Percentiles rank a stretch among this genome's conserved stretches.
phyloP scores from a whole-genome alignment of 2,329 filamentous ascomycete genomes.

The Penicillium sp. region DNA sequence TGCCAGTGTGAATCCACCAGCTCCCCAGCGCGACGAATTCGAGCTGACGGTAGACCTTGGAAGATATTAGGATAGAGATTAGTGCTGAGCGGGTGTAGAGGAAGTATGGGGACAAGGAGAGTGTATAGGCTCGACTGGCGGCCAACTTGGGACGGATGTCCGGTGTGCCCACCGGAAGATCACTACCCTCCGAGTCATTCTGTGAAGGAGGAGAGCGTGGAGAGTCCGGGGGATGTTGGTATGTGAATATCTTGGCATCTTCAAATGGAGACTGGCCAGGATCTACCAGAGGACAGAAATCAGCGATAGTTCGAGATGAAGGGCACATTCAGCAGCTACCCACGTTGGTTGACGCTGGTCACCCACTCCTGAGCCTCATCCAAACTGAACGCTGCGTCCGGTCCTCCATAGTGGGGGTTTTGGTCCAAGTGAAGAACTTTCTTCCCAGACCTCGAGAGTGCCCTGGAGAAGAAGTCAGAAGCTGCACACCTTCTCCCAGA shows the following conservation, averaged over 20 bases:
- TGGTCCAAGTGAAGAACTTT: constrained; percentile 88
- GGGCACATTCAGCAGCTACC: constrained; percentile 15
- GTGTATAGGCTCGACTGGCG: constrained; percentile 73
- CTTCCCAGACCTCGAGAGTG: constrained; percentile 88
- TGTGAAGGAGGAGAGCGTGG: constrained; percentile 1
- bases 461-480: constrained; percentile 68
- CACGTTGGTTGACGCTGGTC: constrained; percentile 48
- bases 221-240: constrained; percentile 17
- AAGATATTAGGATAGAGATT: constrained; percentile 81
- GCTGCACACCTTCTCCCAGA: constrained; percentile 1
- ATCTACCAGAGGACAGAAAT: constrained; percentile 36
- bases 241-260: constrained; percentile 39
- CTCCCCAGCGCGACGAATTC: constrained; percentile 93
- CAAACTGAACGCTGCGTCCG: constrained; percentile 83
- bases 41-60: constrained; percentile 82
- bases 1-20: constrained; percentile 73
- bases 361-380: constrained; percentile 81
- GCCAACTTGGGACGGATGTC: constrained; percentile 31
- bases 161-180: constrained; percentile 6
- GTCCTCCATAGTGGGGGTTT: constrained; percentile 84
- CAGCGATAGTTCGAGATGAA: constrained; percentile 22
- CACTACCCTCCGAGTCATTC: constrained; percentile 4
- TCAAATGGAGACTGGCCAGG: constrained; percentile 42
- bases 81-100: constrained; percentile 83
- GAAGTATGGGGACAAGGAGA: constrained; percentile 83